phyloP scores from a whole-genome alignment of 345 rosid species.

The Toxicodendron radicans region DNA sequence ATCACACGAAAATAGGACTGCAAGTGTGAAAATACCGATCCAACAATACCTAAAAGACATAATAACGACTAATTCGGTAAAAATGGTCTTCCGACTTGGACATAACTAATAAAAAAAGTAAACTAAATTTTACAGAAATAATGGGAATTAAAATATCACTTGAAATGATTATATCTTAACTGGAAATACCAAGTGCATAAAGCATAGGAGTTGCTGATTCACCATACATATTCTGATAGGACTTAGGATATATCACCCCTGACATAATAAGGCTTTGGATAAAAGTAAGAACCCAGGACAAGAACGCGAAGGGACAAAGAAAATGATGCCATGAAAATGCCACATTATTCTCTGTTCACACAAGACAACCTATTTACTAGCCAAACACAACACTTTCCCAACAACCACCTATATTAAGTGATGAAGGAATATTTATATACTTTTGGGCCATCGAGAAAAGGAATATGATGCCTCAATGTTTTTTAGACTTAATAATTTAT shows the following conservation, averaged over 20 bases:
- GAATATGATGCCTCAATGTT: not conserved
- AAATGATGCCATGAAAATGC: not conserved
- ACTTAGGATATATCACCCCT: not conserved
- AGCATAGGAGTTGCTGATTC: not conserved
- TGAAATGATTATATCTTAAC: too few species aligned
- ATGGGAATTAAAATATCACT: not conserved
- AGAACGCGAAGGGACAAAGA: not conserved
- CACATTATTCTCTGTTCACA: not conserved
- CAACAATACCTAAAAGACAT: conserved; percentile 61
- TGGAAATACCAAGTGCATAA: not conserved
- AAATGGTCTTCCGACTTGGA: not conserved
- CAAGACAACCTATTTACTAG: not conserved
- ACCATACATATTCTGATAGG: not conserved
- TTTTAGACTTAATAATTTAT: too few species aligned
- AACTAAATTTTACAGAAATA: not conserved
- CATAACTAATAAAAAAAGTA: not conserved
- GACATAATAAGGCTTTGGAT: not conserved
- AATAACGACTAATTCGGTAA: conserved; percentile 5
- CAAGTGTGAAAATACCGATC: too few species aligned
- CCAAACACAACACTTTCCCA: too few species aligned
- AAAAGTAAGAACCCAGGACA: not conserved
- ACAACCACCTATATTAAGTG: not conserved
- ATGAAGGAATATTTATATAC: not conserved
- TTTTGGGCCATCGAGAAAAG: not conserved
- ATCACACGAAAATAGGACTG: too few species aligned